phyloP scores from a whole-genome alignment of 2,329 filamentous ascomycete genomes.

The Fusarium subtropicale region DNA sequence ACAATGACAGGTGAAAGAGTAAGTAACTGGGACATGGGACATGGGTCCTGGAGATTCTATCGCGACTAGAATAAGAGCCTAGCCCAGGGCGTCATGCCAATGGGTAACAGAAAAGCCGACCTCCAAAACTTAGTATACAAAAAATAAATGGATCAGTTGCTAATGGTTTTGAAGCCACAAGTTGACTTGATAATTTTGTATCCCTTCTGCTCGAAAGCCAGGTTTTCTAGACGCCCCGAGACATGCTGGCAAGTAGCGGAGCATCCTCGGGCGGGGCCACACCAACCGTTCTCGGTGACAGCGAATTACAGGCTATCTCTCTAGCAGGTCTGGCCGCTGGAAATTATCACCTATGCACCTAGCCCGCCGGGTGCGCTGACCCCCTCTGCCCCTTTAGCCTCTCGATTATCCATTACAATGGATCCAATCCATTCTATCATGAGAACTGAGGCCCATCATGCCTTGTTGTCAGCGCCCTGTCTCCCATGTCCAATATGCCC shows the following conservation, averaged over 20 bases:
- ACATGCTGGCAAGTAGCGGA: slow-evolving; percentile 32
- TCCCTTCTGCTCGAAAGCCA: not conserved
- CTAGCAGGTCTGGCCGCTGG: slow-evolving; percentile 3
- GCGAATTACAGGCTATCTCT: slow-evolving; percentile 27
- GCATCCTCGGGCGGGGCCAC: slow-evolving; percentile 29
- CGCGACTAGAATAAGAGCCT: slow-evolving; percentile 46
- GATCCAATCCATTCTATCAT: slow-evolving; percentile 28
- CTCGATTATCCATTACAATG: slow-evolving; percentile 13
- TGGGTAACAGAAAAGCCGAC: not conserved
- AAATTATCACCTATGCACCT: slow-evolving; percentile 8
- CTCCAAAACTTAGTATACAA: not conserved
- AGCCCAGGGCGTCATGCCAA: slow-evolving; percentile 28
- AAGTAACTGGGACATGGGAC: not conserved
- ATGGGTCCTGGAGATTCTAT: slow-evolving; percentile 47
- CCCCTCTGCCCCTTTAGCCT: slow-evolving; percentile 20
- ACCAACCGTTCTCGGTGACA: slow-evolving; percentile 19
- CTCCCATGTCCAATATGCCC: not conserved
- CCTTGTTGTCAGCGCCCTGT: slow-evolving; percentile 8
- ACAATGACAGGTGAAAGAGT: slow-evolving; percentile 38
- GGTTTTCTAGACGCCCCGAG: not conserved
- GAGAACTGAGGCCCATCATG: slow-evolving; percentile 35
- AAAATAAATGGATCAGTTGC: not conserved
- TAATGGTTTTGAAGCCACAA: not conserved
- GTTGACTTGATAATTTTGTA: not conserved
- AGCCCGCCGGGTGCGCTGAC: not conserved